Conservation (phyloP, 2,329 filamentous ascomycete species). For the Xylaria sp. region DNA sequence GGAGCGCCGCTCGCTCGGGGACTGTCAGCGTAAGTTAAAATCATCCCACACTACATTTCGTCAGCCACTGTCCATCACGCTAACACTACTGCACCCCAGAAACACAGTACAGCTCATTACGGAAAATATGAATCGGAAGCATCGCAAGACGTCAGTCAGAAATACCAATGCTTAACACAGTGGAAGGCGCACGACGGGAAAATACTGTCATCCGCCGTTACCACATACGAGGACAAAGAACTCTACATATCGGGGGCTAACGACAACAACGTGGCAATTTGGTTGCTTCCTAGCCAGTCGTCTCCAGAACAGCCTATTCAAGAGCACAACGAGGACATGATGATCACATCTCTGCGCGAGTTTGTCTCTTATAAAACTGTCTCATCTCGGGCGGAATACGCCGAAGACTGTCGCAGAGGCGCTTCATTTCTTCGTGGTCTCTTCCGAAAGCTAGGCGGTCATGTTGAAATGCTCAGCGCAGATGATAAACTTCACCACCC, state of each 20-base stretch:
- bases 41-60: background rate
- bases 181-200: conserved; percentile 88
- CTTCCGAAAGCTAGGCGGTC: conserved; percentile 89
- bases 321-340: conserved; percentile 56
- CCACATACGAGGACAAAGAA: conserved; percentile 71
- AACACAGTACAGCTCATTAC: conserved; percentile 71
- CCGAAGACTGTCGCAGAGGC: conserved; percentile 89
- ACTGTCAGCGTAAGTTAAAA: conserved; percentile 70
- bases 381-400: conserved; percentile 83
- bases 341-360: conserved; percentile 76
- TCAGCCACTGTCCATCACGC: background rate
- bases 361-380: conserved; percentile 93
- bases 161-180: conserved; percentile 77
- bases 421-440: conserved; percentile 88
- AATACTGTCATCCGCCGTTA: conserved; percentile 82
- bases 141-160: conserved; percentile 68
- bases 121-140: conserved; percentile 57
- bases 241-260: conserved; percentile 95
- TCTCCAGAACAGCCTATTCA: conserved; percentile 42
- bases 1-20: conserved; percentile 90
- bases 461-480: conserved; percentile 88
- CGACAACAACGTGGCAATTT: conserved; percentile 86
- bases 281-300: conserved; percentile 69
- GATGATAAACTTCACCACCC: conserved; percentile 77
- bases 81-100: conserved; percentile 48